Percentiles rank a stretch among this genome's conserved stretches.
Evolutionary conservation across 805 yeast species (phyloP).

Genomic region (Kluyveromyces dobzhanskii): DNA sequence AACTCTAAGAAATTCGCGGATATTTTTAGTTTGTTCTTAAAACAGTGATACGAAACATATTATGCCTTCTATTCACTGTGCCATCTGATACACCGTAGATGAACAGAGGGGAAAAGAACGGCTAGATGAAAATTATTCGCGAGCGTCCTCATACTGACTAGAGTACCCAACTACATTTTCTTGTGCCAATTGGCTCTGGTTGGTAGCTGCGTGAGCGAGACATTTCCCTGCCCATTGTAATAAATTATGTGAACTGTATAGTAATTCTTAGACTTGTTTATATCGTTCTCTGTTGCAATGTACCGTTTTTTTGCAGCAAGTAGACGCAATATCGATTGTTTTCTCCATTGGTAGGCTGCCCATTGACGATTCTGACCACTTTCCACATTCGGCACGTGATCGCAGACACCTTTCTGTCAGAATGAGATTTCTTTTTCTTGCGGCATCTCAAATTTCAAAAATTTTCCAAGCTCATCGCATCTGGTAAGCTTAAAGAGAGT

Average conservation of each 20-base stretch:
- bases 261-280: too few relatives aligned
- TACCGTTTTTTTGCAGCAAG: too few relatives aligned
- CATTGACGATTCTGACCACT: too few relatives aligned
- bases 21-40: conserved; percentile 3
- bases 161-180: conserved; percentile 13
- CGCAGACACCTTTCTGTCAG: too few relatives aligned
- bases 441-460: conserved; percentile 4
- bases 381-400: too few relatives aligned
- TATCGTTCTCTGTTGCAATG: too few relatives aligned
- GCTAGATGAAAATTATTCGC: conserved; percentile 24
- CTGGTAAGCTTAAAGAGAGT: conserved; percentile 3
- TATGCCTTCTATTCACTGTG: conserved; percentile 33
- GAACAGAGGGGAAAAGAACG: conserved; percentile 34
- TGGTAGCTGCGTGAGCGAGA: conserved; percentile 30
- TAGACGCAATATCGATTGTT: too few relatives aligned
- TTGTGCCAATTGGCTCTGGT: conserved; percentile 21
- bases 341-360: too few relatives aligned
- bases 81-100: conserved; percentile 26
- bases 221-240: conserved; percentile 5
- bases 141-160: conserved; percentile 34
- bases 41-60: conserved; percentile 26
- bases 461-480: conserved; percentile 11
- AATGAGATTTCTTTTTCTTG: conserved; percentile 1
- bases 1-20: background rate
- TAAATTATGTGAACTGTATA: too few relatives aligned